These are phyloP conservation scores for Reutealis trisperma DNA, from an alignment of 345 rosid genomes.

Conservation along the genomic window DNA sequence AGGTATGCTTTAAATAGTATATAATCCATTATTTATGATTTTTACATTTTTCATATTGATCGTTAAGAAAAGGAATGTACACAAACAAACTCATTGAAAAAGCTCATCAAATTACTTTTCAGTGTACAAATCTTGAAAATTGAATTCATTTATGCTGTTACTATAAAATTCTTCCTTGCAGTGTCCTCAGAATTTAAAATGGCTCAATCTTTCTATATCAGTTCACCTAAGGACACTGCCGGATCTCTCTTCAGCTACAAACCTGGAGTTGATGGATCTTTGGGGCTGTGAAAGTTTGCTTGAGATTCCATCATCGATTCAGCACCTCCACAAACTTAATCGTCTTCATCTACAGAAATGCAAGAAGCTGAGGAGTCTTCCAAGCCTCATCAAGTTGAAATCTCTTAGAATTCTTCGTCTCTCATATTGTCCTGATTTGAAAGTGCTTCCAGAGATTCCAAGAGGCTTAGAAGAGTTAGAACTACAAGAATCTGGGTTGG, in stretches of 20 bases:
- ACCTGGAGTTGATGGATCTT: background rate
- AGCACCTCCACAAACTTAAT: background rate
- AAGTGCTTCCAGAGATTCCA: background rate
- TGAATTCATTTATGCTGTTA: no score
- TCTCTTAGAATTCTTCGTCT: background rate
- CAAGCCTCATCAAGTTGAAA: background rate
- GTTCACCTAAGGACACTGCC: background rate
- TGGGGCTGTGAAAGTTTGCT: background rate
- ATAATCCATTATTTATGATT: no score
- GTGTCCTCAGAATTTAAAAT: background rate
- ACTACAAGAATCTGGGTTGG: background rate
- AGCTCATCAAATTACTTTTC: no score
- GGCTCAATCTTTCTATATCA: background rate
- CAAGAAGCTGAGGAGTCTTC: background rate
- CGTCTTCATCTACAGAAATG: background rate
- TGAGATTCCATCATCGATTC: background rate
- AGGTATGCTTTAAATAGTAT: background rate
- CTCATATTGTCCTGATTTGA: background rate
- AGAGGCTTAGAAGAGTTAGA: background rate
- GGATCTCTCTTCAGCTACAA: background rate
- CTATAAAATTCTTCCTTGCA: background rate
- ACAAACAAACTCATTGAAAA: no score
- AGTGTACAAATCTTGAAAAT: no score
- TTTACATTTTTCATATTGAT: no score
- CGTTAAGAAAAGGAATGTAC: no score